Percentiles rank a stretch among this genome's conserved stretches.
These are phyloP conservation scores for Solanum tarapatanum DNA, from an alignment of 257 asterid genomes.

Conservation along the genomic window DNA sequence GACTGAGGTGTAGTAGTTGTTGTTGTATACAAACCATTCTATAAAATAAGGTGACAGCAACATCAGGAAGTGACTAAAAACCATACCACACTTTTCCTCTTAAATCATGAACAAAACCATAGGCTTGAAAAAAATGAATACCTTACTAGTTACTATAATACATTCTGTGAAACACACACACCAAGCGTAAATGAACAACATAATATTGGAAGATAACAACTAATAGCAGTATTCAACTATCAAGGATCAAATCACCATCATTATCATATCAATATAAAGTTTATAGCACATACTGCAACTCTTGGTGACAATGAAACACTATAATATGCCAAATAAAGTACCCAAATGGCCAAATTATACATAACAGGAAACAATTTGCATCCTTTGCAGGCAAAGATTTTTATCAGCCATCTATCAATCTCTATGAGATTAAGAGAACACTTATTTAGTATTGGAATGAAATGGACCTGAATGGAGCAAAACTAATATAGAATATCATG, in stretches of 20 bases:
- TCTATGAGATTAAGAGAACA: neutral
- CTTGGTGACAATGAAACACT: neutral
- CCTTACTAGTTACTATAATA: neutral
- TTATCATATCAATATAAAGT: neutral
- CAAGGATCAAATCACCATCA: neutral
- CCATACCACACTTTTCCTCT: neutral
- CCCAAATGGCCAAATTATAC: neutral
- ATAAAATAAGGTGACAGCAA: neutral
- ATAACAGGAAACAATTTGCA: neutral
- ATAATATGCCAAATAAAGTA: neutral
- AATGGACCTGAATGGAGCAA: neutral
- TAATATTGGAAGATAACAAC: neutral
- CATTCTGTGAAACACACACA: neutral
- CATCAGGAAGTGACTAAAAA: neutral
- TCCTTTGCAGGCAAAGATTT: neutral
- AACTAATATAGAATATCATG: neutral
- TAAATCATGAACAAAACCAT: neutral
- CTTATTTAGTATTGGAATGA: neutral
- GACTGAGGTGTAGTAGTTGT: neutral
- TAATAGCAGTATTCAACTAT: neutral
- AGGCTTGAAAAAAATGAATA: neutral
- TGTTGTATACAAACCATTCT: neutral
- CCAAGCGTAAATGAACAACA: neutral
- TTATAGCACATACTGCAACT: neutral
- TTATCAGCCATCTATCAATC: neutral